These are phyloP conservation scores for Zancudomyces culisetae DNA, from an alignment of 371 early-diverging fungal genomes.

Conservation along the genomic window DNA sequence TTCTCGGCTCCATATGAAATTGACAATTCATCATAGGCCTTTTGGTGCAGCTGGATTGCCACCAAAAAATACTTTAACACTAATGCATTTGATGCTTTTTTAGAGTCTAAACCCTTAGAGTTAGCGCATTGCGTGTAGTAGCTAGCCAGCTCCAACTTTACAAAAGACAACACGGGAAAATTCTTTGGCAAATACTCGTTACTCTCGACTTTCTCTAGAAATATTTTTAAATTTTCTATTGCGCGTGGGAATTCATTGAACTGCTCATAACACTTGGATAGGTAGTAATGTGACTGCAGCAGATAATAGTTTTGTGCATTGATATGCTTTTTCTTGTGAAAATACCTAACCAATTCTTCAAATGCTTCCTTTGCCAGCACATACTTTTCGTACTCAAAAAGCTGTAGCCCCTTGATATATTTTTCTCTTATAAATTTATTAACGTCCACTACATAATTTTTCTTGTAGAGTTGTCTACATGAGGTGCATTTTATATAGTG, in stretches of 20 bases:
- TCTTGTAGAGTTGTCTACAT: constrained; percentile 16
- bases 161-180: constrained; percentile 36
- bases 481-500: constrained; percentile 20
- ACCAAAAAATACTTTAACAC: neutral
- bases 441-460: constrained; percentile 20
- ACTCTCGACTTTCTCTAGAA: constrained; percentile 23
- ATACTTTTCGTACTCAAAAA: constrained; percentile 11
- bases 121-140: constrained; percentile 27
- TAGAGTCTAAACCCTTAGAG: constrained; percentile 8
- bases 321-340: constrained; percentile 18
- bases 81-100: neutral
- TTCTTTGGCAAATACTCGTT: constrained; percentile 27
- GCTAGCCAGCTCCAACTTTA: constrained; percentile 34
- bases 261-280: constrained; percentile 31
- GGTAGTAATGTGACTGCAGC: constrained; percentile 32
- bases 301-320: constrained; percentile 18
- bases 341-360: constrained; percentile 13
- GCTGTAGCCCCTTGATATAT: constrained; percentile 12
- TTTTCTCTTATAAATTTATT: constrained; percentile 21
- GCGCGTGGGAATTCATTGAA: constrained; percentile 31
- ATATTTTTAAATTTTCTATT: constrained; percentile 29
- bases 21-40: neutral
- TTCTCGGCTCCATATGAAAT: neutral
- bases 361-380: constrained; percentile 8
- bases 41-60: neutral